These are phyloP conservation scores for Zygoascus tannicola DNA, from an alignment of 805 yeast genomes.

Conservation along the genomic window DNA sequence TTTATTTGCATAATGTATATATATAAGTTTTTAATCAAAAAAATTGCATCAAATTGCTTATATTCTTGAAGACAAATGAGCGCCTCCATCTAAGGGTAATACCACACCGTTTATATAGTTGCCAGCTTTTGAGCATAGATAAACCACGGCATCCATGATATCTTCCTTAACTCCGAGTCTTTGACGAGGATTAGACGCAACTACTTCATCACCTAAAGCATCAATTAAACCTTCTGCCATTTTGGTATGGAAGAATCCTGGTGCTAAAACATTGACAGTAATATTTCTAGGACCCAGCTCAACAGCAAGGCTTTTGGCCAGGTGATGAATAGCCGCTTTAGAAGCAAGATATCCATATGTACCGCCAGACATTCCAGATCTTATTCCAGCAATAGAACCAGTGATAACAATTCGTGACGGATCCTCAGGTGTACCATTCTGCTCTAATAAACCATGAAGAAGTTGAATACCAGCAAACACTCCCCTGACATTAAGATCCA, in stretches of 20 bases:
- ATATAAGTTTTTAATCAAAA: not conserved
- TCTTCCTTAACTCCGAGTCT: conserved; percentile 58
- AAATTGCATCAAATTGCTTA: too few relatives aligned
- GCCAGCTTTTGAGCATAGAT: conserved; percentile 47
- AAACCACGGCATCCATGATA: conserved; percentile 45
- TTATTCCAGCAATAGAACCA: conserved; percentile 55
- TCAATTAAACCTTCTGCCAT: conserved; percentile 60
- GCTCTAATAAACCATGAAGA: conserved; percentile 48
- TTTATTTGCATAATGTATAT: not conserved
- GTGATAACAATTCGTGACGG: conserved; percentile 58
- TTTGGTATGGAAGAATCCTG: conserved; percentile 69
- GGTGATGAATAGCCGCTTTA: conserved; percentile 64
- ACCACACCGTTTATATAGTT: conserved; percentile 59
- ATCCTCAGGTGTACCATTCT: conserved; percentile 43
- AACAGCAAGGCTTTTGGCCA: conserved; percentile 53
- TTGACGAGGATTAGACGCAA: conserved; percentile 45
- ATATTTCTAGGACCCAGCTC: conserved; percentile 59
- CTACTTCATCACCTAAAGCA: conserved; percentile 44
- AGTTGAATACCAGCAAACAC: conserved; percentile 59
- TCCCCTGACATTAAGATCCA: conserved; percentile 55
- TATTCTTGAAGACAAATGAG: conserved; percentile 9
- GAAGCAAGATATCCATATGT: conserved; percentile 66
- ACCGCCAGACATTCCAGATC: conserved; percentile 37
- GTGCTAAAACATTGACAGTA: conserved; percentile 62
- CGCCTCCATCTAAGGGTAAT: conserved; percentile 64